Base-by-base conservation (phyloP, 495 filamentous ascomycete genomes). In the Cudoniella acicularis region DNA sequence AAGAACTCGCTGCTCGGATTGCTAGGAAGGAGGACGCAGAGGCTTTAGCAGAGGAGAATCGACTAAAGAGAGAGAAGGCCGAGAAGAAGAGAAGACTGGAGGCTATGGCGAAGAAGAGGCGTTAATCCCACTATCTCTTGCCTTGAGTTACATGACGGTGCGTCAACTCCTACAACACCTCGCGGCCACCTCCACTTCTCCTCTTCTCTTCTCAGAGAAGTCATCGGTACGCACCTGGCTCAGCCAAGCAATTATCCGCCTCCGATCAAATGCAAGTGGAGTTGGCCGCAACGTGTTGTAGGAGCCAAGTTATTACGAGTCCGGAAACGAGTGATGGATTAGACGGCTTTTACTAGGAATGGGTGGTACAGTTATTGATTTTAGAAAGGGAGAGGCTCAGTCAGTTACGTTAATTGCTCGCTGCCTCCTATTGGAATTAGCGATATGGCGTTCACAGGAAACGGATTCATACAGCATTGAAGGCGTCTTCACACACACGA, bases 1-100 rank as follows among this genome's bases (percentile, higher is more conserved):
- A 86, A 60, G 75, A 73, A 46, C 58, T 67, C 23, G 82, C 83
- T 8, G 73, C 76, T 36, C 53, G 62, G 16, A 62, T 69, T 16
- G 83, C 81, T 9, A 67, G 75, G 11, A 71, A 71, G 30, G 83
- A 86, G 66, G 83, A 86, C 54, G 67, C 72, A 6, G 66, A 67
- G 43, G 67, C 67, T 56, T 54, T 65, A 36, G 68, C 72, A 42
- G 77, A 82, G 59, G 71, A 80, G 64, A 65, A 64, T 56, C 48
- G 55, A 25, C 54, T 63, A 13, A 67, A 70, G 60, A 52, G 61
- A 10, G 63, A 67, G 57, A 67, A 67, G 40, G 65, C 63, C 25
- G 67, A 68, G 58, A 70, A 70, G 56, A 57, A 62, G 36, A 54
- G 62, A 30, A 55, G 52, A 51, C 48, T 69, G 10, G 30, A 46